Evolutionary conservation across 1,284 basidiomycete genomes (phyloP), one percentile per base, ranked within the genome.

Genomic region (Lentinula novae-zelandiae): DNA sequence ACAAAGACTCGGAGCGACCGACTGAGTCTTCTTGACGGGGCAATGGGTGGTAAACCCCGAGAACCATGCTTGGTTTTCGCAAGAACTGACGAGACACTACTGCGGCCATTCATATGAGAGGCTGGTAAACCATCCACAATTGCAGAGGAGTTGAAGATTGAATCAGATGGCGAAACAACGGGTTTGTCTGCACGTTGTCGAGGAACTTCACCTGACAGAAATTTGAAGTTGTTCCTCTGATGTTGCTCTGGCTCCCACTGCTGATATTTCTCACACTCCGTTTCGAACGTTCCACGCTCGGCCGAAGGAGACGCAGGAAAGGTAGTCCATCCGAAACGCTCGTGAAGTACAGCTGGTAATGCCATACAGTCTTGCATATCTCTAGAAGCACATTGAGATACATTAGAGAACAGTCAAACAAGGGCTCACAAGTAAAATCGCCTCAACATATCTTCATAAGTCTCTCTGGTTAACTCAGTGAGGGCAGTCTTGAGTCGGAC

Each of bases 351-450:
- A 60, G 70, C 67, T 33, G 75, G 75, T 3, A 87, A 69, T 9
- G 74, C 73, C 62, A 82, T 81, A 62, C 80, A 78, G 64, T 86
- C 81, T 60, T 78, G 75, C 85, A 88, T 87, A 70, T 89, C 87
- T 69, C 86, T 88, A 61, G 62, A 48, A 50, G 17, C n/a, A 31
- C 17, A 40, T 54, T 39, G 49, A 48, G 7, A 44, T 13, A 8
- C 15, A n/a, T 50, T 34, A 15, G 46, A 6, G 5, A 27, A 15
- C 10, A 13, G 20, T 34, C 39, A 48, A 17, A 49, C 27, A 33
- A 62, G 53, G 58, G 76, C 86, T 71, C 65, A 88, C 87, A 87
- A 71, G 54, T 85, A 80, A 64, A 87, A 89, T 61, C 78, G 76
- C 51, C 70, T 72, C 62, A 88, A 66, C 20, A 86, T 69, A 17